A percentile compares a stretch with the other conserved stretches of the same genome.
Conservation (phyloP, 495 filamentous ascomycete genomes). For the Penicillium pancosmium region DNA sequence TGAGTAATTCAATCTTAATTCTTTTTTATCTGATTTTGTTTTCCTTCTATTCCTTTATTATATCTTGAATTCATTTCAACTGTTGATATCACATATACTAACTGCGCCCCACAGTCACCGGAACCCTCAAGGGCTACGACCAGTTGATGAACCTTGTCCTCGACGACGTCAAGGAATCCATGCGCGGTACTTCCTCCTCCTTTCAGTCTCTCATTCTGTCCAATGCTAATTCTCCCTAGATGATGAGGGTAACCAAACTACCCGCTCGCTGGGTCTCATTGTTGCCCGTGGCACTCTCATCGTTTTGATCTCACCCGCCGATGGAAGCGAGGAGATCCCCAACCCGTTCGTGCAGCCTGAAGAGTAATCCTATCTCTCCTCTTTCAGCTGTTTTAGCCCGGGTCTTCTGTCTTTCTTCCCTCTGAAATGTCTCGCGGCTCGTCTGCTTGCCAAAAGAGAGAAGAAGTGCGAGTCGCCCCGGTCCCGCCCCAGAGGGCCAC, state of each 20-base stretch:
- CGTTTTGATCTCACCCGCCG: slow-evolving; percentile 86
- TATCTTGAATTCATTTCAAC: slow-evolving; percentile 5
- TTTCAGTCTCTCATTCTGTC: neutral
- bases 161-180: slow-evolving; percentile 87
- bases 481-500: neutral
- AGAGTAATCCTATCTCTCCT: slow-evolving; percentile 40
- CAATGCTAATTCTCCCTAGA: slow-evolving; percentile 49
- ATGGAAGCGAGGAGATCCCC: slow-evolving; percentile 92
- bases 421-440: neutral
- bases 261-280: slow-evolving; percentile 82
- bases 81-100: neutral
- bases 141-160: slow-evolving; percentile 97
- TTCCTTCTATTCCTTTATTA: neutral
- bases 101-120: slow-evolving; percentile 62
- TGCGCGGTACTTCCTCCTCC: slow-evolving; percentile 64
- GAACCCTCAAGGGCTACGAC: slow-evolving; percentile 91
- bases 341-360: slow-evolving; percentile 86
- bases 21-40: slow-evolving; percentile 21
- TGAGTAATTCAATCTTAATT: slow-evolving; percentile 33
- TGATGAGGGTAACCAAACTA: slow-evolving; percentile 86
- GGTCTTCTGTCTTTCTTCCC: neutral
- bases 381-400: neutral
- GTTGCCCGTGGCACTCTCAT: slow-evolving; percentile 92
- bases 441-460: neutral
- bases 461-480: neutral